Base-by-base conservation (phyloP, 148 eudicot genomes). In the Heliamphora exappendiculata region DNA sequence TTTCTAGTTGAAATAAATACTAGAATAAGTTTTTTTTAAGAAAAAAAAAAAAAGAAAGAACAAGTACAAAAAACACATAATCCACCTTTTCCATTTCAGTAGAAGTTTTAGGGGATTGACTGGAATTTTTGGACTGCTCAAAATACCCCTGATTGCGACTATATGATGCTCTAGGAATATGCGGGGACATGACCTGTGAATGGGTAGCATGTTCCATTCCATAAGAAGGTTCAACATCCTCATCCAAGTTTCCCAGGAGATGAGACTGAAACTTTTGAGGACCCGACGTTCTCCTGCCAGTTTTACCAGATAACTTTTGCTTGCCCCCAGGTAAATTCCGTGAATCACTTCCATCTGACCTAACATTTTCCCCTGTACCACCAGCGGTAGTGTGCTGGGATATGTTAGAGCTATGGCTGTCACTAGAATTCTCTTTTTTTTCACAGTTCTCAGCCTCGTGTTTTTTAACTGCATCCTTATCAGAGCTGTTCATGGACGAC, bases 211-310 rank as follows among this genome's bases (percentile, higher is more conserved):
- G 77, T 71, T 82, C 88, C 66, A 72, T 75, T 78, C 83, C 78
- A 75, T 76, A 58, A 50, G 84, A 75, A 67, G 84, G 78, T 58
- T 85, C 84, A 39, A 60, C 84, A 83, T 91, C 91, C 80, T 87
- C 88, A 75, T 93, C 88, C 84, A 88, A 66, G 76, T 91, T 91
- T 83, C 90, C 95, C 91, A 93, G 86, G 50, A 93, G 97, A 85
- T 91, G 97, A 74, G 86, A 87, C 87, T 89, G 95, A 83, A 91
- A 93, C 78, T 88, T 93, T 54, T 83, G 90, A 53, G 87, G 70
- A 28, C 76, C 79, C 29, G 89, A 69, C 58, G 24, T 66, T 79
- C 76, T 87, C 59, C 74, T 71, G 77, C 73, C 80, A 72, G 74
- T 72, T 70, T 83, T 88, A 81, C 79, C 84, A 76, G 85, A 78